Evolutionary conservation across 2,329 filamentous ascomycete genomes (phyloP), one percentile per base, ranked within the genome.

Genomic region (Acarospora socialis): DNA sequence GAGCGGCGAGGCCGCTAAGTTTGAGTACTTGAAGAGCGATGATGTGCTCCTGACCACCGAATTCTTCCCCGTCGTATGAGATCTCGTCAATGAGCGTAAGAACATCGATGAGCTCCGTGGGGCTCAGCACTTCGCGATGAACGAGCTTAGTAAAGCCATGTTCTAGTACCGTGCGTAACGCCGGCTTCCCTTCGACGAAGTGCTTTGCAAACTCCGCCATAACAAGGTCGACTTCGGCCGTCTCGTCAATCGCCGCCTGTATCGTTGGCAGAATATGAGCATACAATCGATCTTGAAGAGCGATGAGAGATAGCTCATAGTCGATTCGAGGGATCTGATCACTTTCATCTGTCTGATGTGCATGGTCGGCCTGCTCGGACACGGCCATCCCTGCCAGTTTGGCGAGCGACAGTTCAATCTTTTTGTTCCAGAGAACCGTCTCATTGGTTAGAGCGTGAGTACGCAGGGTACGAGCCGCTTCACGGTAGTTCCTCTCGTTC

Each of bases 371-470:
- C 9, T 36, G 23, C 9, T 49, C 18, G 40, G 51, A 30, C 7
- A 74, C 70, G 10, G 81, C 81, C 42, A 94, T 57, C 33, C 74
- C 65, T 10, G 77, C 71, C 28, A 98, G 66, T 55, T 94, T 95
- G 21, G 81, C 80, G 22, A 98, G 65, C 37, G 83, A 92, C 16
- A 95, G 62, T 55, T 95, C 80, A 20, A 93, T 81, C 54, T 92
- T 90, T 60, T 92, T 92, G 57, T 74, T 83, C 87, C 87, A 95
- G 3, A 90, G 59, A 45, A 86, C 78, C 32, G 73, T 69, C 52
- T 94, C 86, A 33, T 73, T 71, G 30, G 67, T 65, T 13, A 77
- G 60, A 0, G 81, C 84, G 13, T 86, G 65, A 5, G 71, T 61
- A 25, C 80, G 61, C 28, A 98, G 65, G 1, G 76, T 78, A 24